Base-by-base conservation (phyloP, 768 basidiomycete species). In the Kwoniella mangroviensis region DNA sequence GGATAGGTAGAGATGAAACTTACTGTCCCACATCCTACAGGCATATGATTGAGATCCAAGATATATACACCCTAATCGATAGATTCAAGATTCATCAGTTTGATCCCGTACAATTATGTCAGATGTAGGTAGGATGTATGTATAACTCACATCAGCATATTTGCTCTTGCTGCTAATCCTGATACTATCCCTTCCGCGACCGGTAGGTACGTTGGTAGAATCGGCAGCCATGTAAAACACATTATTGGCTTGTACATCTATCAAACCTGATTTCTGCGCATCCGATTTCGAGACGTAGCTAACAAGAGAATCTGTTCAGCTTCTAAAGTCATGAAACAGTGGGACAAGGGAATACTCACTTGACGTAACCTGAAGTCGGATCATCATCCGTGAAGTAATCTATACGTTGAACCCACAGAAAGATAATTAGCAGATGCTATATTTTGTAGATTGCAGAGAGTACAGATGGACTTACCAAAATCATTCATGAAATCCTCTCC, bases 1-100 rank as follows among this genome's bases (percentile, higher is more conserved):
- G 42, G 45, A 51, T 51, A 21, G 45, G 21, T 17, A 26, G 26
- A 26, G 4, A n/a, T 11, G 21, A 15, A n/a, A 78, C 78, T 66
- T 41, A 82, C 81, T 0, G 81, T 81, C 3, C 82, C 82, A 63
- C 82, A 83, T 42, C 82, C 82, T 0, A 81, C 81, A 5, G 82
- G 82, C 77, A 83, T 79, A 63, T 83, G 81, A 49, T 77, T 75
- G 17, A 83, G 45, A 63, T 83, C 82, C 22, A 83, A 68, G 41
- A 83, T 79, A 57, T 83, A 83, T 5, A 83, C 78, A n/a, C 81
- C 78, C 78, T 81, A 51, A 24, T 17, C 21, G 28, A 3, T 49
- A 59, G 68, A 58, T 73, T 54, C 62, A 41, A 17, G 51, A 51
- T 9, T 26, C 12, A 11, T 34, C 34, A 34, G 34, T 7, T 34